Conservation (phyloP, 371 early-diverging fungal genomes). For the Mucor irregularis region DNA sequence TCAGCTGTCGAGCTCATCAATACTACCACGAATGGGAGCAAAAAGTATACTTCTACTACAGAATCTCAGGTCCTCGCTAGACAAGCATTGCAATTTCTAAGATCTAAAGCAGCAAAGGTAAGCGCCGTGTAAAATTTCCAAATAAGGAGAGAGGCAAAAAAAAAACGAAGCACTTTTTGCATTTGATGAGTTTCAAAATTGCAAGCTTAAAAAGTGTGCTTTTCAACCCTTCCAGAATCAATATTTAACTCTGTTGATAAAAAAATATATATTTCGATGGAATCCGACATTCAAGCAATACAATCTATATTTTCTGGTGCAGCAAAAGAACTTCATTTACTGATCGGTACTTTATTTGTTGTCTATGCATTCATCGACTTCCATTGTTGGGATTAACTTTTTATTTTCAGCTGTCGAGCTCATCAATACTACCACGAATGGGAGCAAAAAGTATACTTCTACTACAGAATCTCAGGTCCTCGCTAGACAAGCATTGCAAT, state of each 20-base stretch:
- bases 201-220: too few relatives aligned
- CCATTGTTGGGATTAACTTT: too few relatives aligned
- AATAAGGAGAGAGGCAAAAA: too few relatives aligned
- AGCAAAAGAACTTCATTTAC: slow-evolving; percentile 21
- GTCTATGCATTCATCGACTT: too few relatives aligned
- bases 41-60: not conserved
- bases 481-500: slow-evolving; percentile 24
- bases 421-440: slow-evolving; percentile 11
- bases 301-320: slow-evolving; percentile 22
- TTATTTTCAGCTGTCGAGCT: slow-evolving; percentile 22
- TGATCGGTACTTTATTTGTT: slow-evolving; percentile 20
- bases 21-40: not conserved
- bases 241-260: too few relatives aligned
- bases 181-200: too few relatives aligned
- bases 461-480: slow-evolving; percentile 2
- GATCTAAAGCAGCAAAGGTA: slow-evolving; percentile 38
- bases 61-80: slow-evolving; percentile 11
- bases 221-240: too few relatives aligned
- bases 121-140: not conserved
- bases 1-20: slow-evolving; percentile 18
- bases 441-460: not conserved
- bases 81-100: slow-evolving; percentile 25
- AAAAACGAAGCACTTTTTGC: too few relatives aligned
- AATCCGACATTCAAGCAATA: slow-evolving; percentile 12
- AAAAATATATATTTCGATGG: too few relatives aligned